phyloP scores from a whole-genome alignment of 2,329 filamentous ascomycete genomes.

The Diplodia scrobiculata region DNA sequence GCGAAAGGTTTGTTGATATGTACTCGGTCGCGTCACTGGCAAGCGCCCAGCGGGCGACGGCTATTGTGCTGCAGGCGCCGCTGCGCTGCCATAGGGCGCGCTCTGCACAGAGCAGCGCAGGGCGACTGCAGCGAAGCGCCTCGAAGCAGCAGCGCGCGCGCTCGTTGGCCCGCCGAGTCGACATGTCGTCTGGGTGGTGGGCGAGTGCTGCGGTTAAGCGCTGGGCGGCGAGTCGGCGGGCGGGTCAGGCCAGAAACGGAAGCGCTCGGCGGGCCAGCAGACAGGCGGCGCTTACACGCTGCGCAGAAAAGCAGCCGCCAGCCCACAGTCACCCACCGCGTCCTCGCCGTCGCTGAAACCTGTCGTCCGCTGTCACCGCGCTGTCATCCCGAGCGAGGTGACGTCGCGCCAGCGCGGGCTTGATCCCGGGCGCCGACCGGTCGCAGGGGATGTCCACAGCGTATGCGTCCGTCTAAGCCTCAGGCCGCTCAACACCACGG shows the following conservation, averaged over 20 bases:
- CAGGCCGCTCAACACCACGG: constrained; percentile 7
- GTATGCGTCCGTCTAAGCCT: constrained; percentile 7
- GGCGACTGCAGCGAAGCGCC: constrained; percentile 24
- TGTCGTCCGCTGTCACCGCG: neutral
- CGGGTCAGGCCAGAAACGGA: neutral
- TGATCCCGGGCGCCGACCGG: neutral
- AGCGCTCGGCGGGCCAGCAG: constrained; percentile 7
- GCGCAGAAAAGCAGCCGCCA: constrained; percentile 14
- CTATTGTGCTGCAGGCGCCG: constrained; percentile 23
- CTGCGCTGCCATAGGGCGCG: constrained; percentile 17
- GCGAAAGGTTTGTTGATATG: constrained; percentile 24
- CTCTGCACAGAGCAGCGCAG: constrained; percentile 11
- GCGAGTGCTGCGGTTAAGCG: constrained; percentile 17
- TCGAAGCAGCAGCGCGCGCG: neutral
- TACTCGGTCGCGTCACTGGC: constrained; percentile 9
- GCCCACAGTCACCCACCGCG: neutral
- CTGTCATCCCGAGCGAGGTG: neutral
- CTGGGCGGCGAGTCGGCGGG: neutral
- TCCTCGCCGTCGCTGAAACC: constrained; percentile 6
- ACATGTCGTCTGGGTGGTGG: neutral
- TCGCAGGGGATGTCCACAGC: neutral
- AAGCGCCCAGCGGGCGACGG: constrained; percentile 26
- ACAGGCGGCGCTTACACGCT: constrained; percentile 7
- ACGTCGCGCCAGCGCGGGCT: neutral
- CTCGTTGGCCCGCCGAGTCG: neutral